Conservation (phyloP, 2,329 filamentous ascomycete genomes). For the Hirsutella minnesotensis region DNA sequence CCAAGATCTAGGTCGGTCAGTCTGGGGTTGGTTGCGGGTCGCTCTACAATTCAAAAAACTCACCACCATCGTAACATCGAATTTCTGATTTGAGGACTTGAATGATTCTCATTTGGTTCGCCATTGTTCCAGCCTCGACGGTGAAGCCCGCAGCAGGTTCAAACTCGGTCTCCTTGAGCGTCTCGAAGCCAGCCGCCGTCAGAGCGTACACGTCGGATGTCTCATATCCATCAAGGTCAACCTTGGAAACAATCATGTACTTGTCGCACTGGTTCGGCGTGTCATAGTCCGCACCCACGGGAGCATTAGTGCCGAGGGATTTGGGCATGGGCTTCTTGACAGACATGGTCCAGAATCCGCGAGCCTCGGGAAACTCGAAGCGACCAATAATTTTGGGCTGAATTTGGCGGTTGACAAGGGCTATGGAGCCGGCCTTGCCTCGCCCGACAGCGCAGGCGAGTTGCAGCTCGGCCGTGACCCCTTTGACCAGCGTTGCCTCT, state of each 20-base stretch:
- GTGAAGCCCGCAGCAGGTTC: conserved; percentile 82
- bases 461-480: conserved; percentile 44
- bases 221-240: conserved; percentile 56
- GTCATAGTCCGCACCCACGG: conserved; percentile 43
- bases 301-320: conserved; percentile 36
- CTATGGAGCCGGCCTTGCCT: conserved; percentile 56
- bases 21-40: neutral
- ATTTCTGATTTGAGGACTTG: conserved; percentile 82
- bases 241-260: conserved; percentile 74
- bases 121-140: conserved; percentile 73
- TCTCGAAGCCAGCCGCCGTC: conserved; percentile 61
- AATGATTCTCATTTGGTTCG: conserved; percentile 68
- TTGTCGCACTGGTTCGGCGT: conserved; percentile 56
- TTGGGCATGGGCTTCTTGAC: conserved; percentile 57
- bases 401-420: conserved; percentile 67
- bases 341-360: conserved; percentile 71
- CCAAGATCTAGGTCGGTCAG: conserved; percentile 54
- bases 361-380: conserved; percentile 60
- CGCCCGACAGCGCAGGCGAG: conserved; percentile 51
- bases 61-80: conserved; percentile 80
- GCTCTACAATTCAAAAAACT: conserved; percentile 21
- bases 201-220: conserved; percentile 68
- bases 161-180: conserved; percentile 75
- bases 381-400: conserved; percentile 59
- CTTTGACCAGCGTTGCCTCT: conserved; percentile 27